These are phyloP conservation scores for Venturia oleaginea DNA, from an alignment of 2,329 filamentous ascomycete genomes.

Conservation along the genomic window DNA sequence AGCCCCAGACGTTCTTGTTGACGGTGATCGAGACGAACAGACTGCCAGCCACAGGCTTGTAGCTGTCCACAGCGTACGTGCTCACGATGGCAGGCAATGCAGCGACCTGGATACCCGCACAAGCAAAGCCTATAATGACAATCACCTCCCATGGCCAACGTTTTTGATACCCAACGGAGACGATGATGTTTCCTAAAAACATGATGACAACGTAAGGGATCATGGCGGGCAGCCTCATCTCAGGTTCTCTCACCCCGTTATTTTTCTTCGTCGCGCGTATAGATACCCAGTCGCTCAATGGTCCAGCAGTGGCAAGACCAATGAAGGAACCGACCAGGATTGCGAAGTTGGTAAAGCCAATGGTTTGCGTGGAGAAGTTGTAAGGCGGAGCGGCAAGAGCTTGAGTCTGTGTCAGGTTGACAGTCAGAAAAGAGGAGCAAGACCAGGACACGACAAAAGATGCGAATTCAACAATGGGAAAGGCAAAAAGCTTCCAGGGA, in stretches of 20 bases:
- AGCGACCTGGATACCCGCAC: constrained; percentile 49
- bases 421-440: constrained; percentile 47
- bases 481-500: constrained; percentile 53
- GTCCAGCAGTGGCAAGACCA: constrained; percentile 46
- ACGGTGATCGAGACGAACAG: constrained; percentile 54
- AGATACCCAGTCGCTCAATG: constrained; percentile 48
- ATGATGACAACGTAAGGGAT: constrained; percentile 49
- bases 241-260: constrained; percentile 26
- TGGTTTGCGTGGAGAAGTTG: constrained; percentile 9
- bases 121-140: constrained; percentile 50
- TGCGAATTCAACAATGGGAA: constrained; percentile 54
- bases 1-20: constrained; percentile 57
- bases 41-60: constrained; percentile 53
- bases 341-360: constrained; percentile 35
- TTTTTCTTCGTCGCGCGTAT: constrained; percentile 45
- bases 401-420: constrained; percentile 51
- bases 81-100: constrained; percentile 50
- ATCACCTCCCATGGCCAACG: constrained; percentile 47
- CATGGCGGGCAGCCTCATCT: constrained; percentile 46
- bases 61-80: constrained; percentile 54
- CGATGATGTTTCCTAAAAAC: constrained; percentile 49
- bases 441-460: constrained; percentile 54
- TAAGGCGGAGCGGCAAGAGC: constrained; percentile 18
- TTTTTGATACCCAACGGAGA: constrained; percentile 44
- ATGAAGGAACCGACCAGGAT: constrained; percentile 46